Evolutionary conservation across 345 rosid species (phyloP), one percentile per base, ranked within the genome.

Genomic region (Populus tremula): DNA sequence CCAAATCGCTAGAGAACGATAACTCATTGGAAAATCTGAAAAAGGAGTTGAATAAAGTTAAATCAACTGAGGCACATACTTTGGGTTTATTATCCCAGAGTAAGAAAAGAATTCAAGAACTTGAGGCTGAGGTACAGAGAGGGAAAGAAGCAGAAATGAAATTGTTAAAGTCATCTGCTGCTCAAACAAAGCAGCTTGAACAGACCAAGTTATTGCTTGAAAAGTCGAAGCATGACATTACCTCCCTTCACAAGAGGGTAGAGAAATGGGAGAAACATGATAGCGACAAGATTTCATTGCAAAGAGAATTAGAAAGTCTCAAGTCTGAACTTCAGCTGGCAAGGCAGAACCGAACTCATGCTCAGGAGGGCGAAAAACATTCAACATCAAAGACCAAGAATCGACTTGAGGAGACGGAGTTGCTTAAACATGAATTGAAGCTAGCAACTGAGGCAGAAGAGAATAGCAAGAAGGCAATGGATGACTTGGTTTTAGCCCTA

Each of bases 391-490:
- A 81, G 62, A 38, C 78, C 11, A 77, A 78, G 63, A 77, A 72
- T 35, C 61, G 87, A 45, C 56, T 70, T 8, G 86, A 83, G 70
- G 90, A 87, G 82, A 78, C 85, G 25, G 70, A 76, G 35, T 45
- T 62, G 70, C 81, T 92, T 7, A 88, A 79, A 76, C 81, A 18
- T 56, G 91, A 91, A 74, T 74, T 93, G 75, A 89, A 86, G 43
- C 69, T 73, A 23, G 88, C 93, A 0, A 84, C 69, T 0, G 88
- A 83, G 59, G 98, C 93, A 1, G 99, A 96, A 75, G 90, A 84
- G 75, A 91, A 90, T 25, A 88, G 88, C 89, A 88, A 87, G 88
- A 92, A 87, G 81, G 99, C 96, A 14, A 86, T 93, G 95, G 99
- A 96, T 73, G 97, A 86, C 82, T 76, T 93, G 39, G 99, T 97